Percentiles rank a stretch among this genome's conserved stretches.
Evolutionary conservation across 1,284 basidiomycete genomes (phyloP).

Genomic region (Bondarzewia mesenterica): DNA sequence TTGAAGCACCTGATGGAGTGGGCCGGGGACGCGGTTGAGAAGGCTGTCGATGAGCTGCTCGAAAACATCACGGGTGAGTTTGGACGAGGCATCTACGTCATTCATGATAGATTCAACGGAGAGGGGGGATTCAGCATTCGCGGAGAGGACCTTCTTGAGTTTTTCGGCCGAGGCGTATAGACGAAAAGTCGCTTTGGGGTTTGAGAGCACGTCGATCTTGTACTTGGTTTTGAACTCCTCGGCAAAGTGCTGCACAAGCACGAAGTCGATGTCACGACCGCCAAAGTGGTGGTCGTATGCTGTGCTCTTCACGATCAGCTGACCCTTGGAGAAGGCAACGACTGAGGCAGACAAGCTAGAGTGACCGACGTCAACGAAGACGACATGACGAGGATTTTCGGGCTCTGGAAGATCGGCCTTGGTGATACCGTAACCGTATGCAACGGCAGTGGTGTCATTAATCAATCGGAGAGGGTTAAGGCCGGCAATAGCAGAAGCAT

Average conservation of each 20-base stretch:
- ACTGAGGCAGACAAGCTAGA: slow-evolving; percentile 80
- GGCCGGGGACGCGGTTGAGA: slow-evolving; percentile 44
- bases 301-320: slow-evolving; percentile 76
- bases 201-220: slow-evolving; percentile 88
- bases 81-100: slow-evolving; percentile 69
- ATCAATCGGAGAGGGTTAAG: slow-evolving; percentile 88
- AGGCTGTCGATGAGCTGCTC: slow-evolving; percentile 49
- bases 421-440: slow-evolving; percentile 94
- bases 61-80: slow-evolving; percentile 50
- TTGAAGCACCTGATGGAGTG: slow-evolving; percentile 47
- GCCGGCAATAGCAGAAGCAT: slow-evolving; percentile 82
- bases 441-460: slow-evolving; percentile 90
- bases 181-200: slow-evolving; percentile 88
- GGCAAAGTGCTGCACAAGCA: slow-evolving; percentile 81
- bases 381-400: slow-evolving; percentile 78
- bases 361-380: slow-evolving; percentile 91
- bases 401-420: slow-evolving; percentile 86
- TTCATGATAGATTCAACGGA: slow-evolving; percentile 93
- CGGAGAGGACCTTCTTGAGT: slow-evolving; percentile 70
- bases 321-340: slow-evolving; percentile 88
- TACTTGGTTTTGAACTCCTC: slow-evolving; percentile 89
- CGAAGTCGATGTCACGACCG: slow-evolving; percentile 89
- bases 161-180: slow-evolving; percentile 73
- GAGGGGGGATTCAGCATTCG: slow-evolving; percentile 80
- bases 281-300: slow-evolving; percentile 89